A percentile compares a stretch with the other conserved stretches of the same genome.
Conservation (phyloP, 768 basidiomycete species). For the Rhodotorula graminis region DNA sequence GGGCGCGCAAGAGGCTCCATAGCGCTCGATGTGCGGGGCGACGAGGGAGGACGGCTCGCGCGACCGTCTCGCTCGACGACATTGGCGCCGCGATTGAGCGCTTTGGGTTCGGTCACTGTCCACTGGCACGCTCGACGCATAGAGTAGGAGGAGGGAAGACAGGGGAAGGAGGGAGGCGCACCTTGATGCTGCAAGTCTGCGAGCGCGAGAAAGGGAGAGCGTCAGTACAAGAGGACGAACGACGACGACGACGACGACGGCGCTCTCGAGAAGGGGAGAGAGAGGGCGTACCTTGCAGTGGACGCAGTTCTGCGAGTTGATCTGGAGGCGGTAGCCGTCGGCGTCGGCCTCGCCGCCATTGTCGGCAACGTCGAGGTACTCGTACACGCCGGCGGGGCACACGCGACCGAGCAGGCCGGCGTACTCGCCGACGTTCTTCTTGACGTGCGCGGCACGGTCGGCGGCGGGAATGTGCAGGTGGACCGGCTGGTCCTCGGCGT, state of each 20-base stretch:
- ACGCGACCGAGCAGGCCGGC: conserved; percentile 81
- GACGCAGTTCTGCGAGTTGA: conserved; percentile 71
- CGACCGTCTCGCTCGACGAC: no score
- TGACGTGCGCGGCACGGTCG: conserved; percentile 62
- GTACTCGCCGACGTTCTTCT: conserved; percentile 68
- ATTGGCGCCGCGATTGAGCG: no score
- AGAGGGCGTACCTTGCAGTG: conserved; percentile 49
- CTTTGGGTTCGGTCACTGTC: no score
- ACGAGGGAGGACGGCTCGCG: no score
- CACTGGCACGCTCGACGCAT: no score
- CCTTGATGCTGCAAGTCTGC: conserved; percentile 80
- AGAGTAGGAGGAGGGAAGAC: not conserved
- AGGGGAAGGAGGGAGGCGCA: not conserved
- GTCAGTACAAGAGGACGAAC: no score
- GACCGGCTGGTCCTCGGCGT: conserved; percentile 90
- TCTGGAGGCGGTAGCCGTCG: conserved; percentile 79
- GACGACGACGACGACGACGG: not conserved
- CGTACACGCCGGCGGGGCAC: conserved; percentile 94
- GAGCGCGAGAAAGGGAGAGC: not conserved
- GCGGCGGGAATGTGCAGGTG: conserved; percentile 61
- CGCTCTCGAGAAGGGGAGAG: no score
- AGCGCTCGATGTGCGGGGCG: no score
- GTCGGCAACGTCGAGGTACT: conserved; percentile 71
- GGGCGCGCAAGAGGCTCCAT: no score
- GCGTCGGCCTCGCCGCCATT: conserved; percentile 54